phyloP scores from a whole-genome alignment of 306 rosid genomes.

The Betula pendula region DNA sequence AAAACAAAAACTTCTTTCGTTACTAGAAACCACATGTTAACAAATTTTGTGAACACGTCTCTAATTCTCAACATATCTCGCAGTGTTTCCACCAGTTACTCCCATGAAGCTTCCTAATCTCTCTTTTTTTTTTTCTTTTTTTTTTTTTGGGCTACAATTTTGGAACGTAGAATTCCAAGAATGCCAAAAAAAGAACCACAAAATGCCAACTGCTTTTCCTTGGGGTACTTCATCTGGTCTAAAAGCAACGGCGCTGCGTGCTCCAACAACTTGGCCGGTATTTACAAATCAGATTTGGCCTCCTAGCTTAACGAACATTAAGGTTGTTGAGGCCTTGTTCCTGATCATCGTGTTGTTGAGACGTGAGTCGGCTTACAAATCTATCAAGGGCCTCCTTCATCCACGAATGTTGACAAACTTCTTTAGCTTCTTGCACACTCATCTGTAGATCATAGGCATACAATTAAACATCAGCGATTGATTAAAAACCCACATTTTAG shows the following conservation, averaged over 20 bases:
- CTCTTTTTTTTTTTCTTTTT: background rate
- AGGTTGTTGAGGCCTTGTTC: no score
- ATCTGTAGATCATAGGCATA: constrained; percentile 53
- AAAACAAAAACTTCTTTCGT: background rate
- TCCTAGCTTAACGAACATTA: constrained; percentile 33
- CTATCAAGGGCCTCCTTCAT: constrained; percentile 89
- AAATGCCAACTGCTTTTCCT: constrained; percentile 10
- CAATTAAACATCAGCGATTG: constrained; percentile 1
- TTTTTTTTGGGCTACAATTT: background rate
- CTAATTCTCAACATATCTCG: background rate
- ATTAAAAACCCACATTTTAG: background rate
- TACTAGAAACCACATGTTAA: constrained; percentile 2
- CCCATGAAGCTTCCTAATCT: background rate
- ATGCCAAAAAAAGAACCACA: background rate
- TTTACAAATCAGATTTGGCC: constrained; percentile 40
- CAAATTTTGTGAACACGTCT: background rate
- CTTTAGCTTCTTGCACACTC: constrained; percentile 73
- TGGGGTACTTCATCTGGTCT: constrained; percentile 5
- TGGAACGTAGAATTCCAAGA: background rate
- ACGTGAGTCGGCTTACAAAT: constrained; percentile 52
- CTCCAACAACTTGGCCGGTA: constrained; percentile 25
- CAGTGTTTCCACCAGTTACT: background rate
- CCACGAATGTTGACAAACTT: constrained; percentile 90
- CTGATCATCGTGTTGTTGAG: constrained; percentile 36
- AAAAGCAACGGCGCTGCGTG: constrained; percentile 20